phyloP scores from a whole-genome alignment of 306 rosid genomes.

The Castanea crenata region DNA sequence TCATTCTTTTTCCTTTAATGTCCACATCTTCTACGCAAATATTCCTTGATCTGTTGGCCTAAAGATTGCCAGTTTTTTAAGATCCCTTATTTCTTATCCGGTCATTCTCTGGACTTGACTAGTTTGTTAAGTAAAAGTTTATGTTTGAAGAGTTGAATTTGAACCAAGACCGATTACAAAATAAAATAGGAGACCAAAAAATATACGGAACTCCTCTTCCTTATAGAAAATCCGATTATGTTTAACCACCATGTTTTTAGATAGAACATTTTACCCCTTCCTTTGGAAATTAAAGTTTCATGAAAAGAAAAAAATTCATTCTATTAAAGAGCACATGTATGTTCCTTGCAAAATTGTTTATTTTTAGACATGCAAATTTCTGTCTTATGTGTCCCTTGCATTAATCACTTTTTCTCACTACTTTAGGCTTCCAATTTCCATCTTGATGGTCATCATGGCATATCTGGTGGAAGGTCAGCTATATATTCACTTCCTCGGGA shows the following conservation, averaged over 20 bases:
- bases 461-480: constrained; percentile 27
- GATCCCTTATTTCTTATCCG: not conserved
- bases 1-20: too few relatives aligned
- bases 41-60: not conserved
- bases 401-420: constrained; percentile 17
- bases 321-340: not conserved
- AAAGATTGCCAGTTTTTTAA: not conserved
- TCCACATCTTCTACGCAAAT: not conserved
- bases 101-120: not conserved
- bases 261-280: not conserved
- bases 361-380: not conserved
- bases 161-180: not conserved
- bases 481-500: constrained; percentile 39
- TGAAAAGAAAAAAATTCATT: not conserved
- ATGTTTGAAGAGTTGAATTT: not conserved
- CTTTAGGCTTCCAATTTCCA: constrained; percentile 36
- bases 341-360: not conserved
- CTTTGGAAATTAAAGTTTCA: not conserved
- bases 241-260: not conserved
- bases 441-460: constrained; percentile 39
- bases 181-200: not conserved
- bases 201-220: not conserved
- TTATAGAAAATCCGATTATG: not conserved
- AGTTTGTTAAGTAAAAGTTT: not conserved
- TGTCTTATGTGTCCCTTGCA: not conserved